Evolutionary conservation across 2,329 filamentous ascomycete species (phyloP), one percentile per base, ranked within the genome.

Genomic region (Moelleriella libera): DNA sequence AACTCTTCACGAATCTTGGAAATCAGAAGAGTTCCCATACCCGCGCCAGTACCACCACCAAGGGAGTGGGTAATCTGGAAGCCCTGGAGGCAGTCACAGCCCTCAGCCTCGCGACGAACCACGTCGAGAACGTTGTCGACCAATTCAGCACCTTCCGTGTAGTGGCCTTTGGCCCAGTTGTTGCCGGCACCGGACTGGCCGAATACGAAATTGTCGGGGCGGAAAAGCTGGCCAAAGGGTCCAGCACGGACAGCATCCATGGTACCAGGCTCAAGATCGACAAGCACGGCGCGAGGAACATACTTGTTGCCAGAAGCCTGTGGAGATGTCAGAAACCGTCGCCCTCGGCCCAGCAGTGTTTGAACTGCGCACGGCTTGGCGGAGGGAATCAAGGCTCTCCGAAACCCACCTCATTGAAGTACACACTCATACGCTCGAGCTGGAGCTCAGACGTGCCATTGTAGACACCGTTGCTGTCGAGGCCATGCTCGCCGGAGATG

Each of bases 161-260:
- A 98, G 71, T 98, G 92, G 75, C 92, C 92, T 84, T 97, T 98
- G 72, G 92, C 92, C 92, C 92, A 98, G 83, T 97, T 97, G 88
- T 98, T 98, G 75, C 92, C 92, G 69, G 92, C 92, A 80, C 92
- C 90, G 62, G 92, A 97, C 78, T 97, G 92, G 62, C 92, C 92
- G 71, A 97, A 97, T 67, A 97, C 88, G 74, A 97, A 97, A 85
- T 97, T 98, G 78, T 98, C 92, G 68, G 92, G 92, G 57, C 92
- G 89, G 88, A 98, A 97, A 60, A 98, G 88, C 77, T 96, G 86
- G 61, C 92, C 92, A 69, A 97, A 97, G 58, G 92, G 92, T 70
- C 92, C 90, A 61, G 90, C 87, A 69, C 90, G 90, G 75, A 98
- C 90, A 60, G 92, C 92, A 63, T 98, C 92, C 90, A 97, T 98